phyloP scores from a whole-genome alignment of 345 rosid genomes.

The Aurinia saxatilis region DNA sequence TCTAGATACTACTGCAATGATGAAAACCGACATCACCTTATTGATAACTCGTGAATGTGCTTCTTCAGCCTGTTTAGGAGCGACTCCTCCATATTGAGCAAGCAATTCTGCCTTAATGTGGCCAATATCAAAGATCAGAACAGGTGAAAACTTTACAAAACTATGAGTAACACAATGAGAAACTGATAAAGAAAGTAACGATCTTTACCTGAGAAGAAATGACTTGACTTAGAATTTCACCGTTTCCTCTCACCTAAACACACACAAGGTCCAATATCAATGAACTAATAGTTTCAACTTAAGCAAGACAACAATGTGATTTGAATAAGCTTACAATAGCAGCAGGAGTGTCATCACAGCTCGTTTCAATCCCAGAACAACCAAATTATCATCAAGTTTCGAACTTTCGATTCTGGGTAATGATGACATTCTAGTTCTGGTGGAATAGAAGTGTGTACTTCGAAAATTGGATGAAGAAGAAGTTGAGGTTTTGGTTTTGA shows the following conservation, averaged over 20 bases:
- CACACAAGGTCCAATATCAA: not conserved
- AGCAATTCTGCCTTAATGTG: conserved; percentile 77
- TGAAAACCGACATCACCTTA: conserved; percentile 33
- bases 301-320: too few species aligned
- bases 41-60: conserved; percentile 79
- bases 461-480: not conserved
- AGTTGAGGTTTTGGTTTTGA: not conserved
- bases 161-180: too few species aligned
- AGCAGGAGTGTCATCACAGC: conserved; percentile 97
- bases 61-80: conserved; percentile 94
- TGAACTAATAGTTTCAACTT: conserved; percentile 1
- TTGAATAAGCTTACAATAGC: conserved; percentile 65
- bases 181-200: too few species aligned
- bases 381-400: too few species aligned
- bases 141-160: conserved; percentile 6
- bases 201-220: conserved; percentile 84
- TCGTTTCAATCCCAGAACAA: conserved; percentile 92
- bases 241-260: conserved; percentile 69
- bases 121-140: conserved; percentile 6
- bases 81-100: conserved; percentile 84
- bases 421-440: not conserved
- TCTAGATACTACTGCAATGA: too few species aligned
- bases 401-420: not conserved
- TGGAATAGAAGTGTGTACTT: not conserved
- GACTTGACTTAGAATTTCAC: conserved; percentile 88